Evolutionary conservation across 495 filamentous ascomycete species (phyloP), one percentile per base, ranked within the genome.

Genomic region (Aspergillus biplanus): DNA sequence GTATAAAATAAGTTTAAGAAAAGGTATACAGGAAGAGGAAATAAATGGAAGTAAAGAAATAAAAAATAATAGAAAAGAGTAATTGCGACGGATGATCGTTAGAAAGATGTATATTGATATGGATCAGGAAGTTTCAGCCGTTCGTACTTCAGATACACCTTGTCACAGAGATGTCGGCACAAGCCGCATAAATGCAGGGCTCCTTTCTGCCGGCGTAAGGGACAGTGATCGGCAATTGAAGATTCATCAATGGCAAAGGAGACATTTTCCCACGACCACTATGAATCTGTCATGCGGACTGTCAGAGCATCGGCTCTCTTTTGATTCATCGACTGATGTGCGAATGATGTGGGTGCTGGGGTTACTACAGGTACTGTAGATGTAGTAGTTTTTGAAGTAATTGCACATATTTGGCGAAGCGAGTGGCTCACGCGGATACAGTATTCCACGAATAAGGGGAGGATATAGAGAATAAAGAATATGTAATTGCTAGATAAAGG

Each of bases 201-300:
- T 53, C 16, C 18, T 31, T 34, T 44, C 15, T 55, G 58, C 44
- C 15, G 53, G 18, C 18, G 32, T 55, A 32, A 31, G 33, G 34
- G 55, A 44, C 39, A 62, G 13, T 53, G 46, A 52, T 46, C 33
- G 48, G 21, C 44, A 21, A 56, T 59, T 52, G 58, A 46, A 52
- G 49, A 16, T 54, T 37, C 39, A 52, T 56, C 33, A 66, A 34
- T 57, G 56, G 71, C 89, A 91, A 33, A 89, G 75, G 21, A 81
- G 80, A 73, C 89, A 92, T 71, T 85, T 82, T 21, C 87, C 89
- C 33, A 87, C 82, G 18, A 87, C 80, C 44, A 91, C 79, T 65
- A 92, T 90, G 65, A 88, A 90, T 65, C 88, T 80, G 69, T 92
- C 88, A 71, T 92, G 90, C n/a, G 90, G 89, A 16, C 87, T 82